phyloP scores from a whole-genome alignment of 2,329 filamentous ascomycete species.

The Geosmithia flava region DNA sequence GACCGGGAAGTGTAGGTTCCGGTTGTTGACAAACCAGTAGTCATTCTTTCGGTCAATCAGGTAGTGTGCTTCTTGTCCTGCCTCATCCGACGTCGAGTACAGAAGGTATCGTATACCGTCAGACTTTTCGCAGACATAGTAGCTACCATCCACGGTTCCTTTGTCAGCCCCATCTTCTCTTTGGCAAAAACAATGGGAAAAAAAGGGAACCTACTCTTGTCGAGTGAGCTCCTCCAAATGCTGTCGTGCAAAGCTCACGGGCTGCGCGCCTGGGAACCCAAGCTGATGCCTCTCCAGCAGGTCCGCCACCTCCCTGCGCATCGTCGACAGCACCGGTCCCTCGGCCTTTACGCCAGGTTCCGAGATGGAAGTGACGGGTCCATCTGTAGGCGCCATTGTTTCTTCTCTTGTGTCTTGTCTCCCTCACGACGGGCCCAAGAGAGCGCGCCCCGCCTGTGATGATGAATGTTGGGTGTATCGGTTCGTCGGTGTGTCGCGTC shows the following conservation, averaged over 20 bases:
- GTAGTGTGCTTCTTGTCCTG: constrained; percentile 61
- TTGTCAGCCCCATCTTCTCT: neutral
- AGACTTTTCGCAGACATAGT: constrained; percentile 97
- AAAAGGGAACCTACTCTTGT: constrained; percentile 47
- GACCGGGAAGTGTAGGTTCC: constrained; percentile 68
- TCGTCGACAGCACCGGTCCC: constrained; percentile 41
- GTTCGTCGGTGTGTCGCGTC: too few species aligned
- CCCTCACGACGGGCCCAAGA: neutral
- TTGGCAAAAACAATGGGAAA: constrained; percentile 1
- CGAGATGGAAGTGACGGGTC: constrained; percentile 36
- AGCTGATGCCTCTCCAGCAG: constrained; percentile 59
- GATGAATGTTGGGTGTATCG: neutral
- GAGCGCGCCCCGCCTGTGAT: neutral
- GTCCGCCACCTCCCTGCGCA: constrained; percentile 62
- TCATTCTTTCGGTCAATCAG: constrained; percentile 97
- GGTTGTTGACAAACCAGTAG: constrained; percentile 70
- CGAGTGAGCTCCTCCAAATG: constrained; percentile 74
- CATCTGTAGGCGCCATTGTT: constrained; percentile 12
- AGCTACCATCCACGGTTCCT: constrained; percentile 32
- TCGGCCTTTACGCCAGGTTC: constrained; percentile 55
- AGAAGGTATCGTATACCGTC: constrained; percentile 94
- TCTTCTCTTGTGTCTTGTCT: neutral
- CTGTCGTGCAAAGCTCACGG: constrained; percentile 75
- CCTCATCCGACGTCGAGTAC: constrained; percentile 62
- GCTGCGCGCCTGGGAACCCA: constrained; percentile 82